Percentiles rank a stretch among this genome's conserved stretches.
Conservation (phyloP, 1,284 basidiomycete species). For the Ceratobasidium sp. region DNA sequence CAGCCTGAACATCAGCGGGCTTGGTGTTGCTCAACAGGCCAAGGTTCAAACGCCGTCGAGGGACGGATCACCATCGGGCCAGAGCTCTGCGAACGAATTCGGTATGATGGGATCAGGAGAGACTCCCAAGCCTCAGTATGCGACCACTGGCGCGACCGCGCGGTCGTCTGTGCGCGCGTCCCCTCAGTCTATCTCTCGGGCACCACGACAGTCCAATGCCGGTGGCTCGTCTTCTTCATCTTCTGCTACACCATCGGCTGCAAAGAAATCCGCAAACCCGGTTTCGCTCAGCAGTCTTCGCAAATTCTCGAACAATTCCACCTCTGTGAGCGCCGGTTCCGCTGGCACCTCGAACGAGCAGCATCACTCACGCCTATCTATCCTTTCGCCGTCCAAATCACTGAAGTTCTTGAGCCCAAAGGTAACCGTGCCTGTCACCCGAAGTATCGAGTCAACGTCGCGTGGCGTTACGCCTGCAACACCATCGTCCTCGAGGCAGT, state of each 20-base stretch:
- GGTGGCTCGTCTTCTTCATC: constrained; percentile 52
- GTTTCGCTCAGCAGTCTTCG: constrained; percentile 75
- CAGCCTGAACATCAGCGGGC: constrained; percentile 59
- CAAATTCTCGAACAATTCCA: constrained; percentile 69
- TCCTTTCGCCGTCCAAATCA: constrained; percentile 80
- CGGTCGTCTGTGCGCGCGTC: constrained; percentile 65
- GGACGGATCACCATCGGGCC: constrained; percentile 67
- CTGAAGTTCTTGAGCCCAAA: constrained; percentile 81
- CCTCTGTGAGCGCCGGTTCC: constrained; percentile 51
- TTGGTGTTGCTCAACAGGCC: constrained; percentile 48
- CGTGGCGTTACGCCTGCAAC: constrained; percentile 61
- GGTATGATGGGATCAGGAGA: constrained; percentile 66
- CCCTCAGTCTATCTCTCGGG: constrained; percentile 63
- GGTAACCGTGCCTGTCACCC: constrained; percentile 65
- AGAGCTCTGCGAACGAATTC: constrained; percentile 71
- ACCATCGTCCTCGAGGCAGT: constrained; percentile 76
- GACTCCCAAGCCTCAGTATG: constrained; percentile 37
- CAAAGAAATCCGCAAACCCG: constrained; percentile 67
- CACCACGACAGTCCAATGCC: constrained; percentile 66
- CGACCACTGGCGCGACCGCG: constrained; percentile 44
- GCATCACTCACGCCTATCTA: constrained; percentile 63
- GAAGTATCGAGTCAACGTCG: constrained; percentile 60
- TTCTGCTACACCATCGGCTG: constrained; percentile 51
- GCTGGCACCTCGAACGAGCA: constrained; percentile 50
- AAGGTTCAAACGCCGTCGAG: constrained; percentile 56